phyloP scores from a whole-genome alignment of 2,329 filamentous ascomycete genomes.

The Pyrenochaeta sp. region DNA sequence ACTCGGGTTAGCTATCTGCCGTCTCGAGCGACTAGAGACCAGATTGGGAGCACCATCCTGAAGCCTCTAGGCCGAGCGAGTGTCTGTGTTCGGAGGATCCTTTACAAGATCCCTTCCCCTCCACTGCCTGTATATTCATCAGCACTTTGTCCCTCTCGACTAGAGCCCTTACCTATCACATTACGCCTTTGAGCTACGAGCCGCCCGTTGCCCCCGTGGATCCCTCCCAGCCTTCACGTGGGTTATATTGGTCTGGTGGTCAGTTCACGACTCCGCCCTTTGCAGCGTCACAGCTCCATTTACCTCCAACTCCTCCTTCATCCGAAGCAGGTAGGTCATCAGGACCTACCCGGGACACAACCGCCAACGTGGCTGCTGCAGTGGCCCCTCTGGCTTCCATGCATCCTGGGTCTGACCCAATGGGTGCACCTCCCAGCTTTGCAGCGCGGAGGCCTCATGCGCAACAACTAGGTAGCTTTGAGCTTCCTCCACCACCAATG shows the following conservation, averaged over 20 bases:
- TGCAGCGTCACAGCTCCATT: conserved; percentile 51
- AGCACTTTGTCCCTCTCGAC: conserved; percentile 45
- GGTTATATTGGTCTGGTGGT: conserved; percentile 58
- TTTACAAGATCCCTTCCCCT: conserved; percentile 43
- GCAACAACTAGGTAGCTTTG: conserved; percentile 72
- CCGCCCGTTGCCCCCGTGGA: conserved; percentile 57
- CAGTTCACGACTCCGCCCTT: conserved; percentile 48
- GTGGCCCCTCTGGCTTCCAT: conserved; percentile 68
- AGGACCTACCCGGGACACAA: conserved; percentile 53
- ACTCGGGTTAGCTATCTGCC: conserved; percentile 38
- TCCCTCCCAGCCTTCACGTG: conserved; percentile 57
- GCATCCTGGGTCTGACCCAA: conserved; percentile 68
- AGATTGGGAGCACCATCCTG: conserved; percentile 40
- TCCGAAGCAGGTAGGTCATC: conserved; percentile 54
- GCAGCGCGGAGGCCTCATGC: conserved; percentile 75
- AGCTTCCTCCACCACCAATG: conserved; percentile 68
- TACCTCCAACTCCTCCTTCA: conserved; percentile 51
- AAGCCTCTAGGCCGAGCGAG: conserved; percentile 34
- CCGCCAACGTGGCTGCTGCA: conserved; percentile 69
- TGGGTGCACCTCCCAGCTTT: conserved; percentile 71
- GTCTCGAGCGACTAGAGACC: conserved; percentile 39
- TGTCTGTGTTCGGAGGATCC: conserved; percentile 39
- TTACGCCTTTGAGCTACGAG: conserved; percentile 41
- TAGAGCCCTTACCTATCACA: conserved; percentile 36
- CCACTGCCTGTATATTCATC: conserved; percentile 43